These are phyloP conservation scores for Solanum pinnatisectum DNA, from an alignment of 257 asterid species.

Conservation along the genomic window DNA sequence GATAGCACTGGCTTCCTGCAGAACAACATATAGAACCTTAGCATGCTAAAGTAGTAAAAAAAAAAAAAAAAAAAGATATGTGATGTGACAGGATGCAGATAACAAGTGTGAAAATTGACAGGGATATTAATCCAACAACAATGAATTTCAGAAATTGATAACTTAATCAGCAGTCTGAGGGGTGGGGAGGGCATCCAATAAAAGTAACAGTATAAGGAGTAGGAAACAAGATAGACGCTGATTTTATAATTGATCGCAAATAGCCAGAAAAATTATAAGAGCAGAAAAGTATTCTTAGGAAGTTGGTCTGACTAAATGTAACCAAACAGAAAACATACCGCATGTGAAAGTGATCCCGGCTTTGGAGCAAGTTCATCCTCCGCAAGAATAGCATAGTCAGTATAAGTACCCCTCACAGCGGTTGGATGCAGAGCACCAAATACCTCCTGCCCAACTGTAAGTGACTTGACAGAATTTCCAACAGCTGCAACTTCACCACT, in stretches of 20 bases:
- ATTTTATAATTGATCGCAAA: neutral
- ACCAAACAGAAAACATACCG: constrained; percentile 33
- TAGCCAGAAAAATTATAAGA: neutral
- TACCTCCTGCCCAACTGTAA: constrained; percentile 79
- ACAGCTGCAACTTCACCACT: constrained; percentile 92
- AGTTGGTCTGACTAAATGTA: neutral
- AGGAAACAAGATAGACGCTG: neutral
- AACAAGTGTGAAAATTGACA: neutral
- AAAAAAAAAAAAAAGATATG: neutral
- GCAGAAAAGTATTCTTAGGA: neutral
- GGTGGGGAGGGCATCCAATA: neutral
- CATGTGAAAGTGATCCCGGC: constrained; percentile 76
- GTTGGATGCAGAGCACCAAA: constrained; percentile 98
- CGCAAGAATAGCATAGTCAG: constrained; percentile 80
- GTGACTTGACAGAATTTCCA: constrained; percentile 63
- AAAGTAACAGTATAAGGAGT: neutral
- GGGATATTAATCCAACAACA: neutral
- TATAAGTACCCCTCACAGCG: constrained; percentile 94
- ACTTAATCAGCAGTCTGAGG: neutral
- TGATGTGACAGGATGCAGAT: neutral
- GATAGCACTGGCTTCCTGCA: constrained; percentile 95
- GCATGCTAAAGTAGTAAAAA: neutral
- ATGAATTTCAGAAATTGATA: neutral
- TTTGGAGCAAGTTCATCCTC: constrained; percentile 73
- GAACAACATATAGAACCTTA: neutral